Conservation (phyloP, 2,329 filamentous ascomycete genomes). For the Salinomyces thailandicus region DNA sequence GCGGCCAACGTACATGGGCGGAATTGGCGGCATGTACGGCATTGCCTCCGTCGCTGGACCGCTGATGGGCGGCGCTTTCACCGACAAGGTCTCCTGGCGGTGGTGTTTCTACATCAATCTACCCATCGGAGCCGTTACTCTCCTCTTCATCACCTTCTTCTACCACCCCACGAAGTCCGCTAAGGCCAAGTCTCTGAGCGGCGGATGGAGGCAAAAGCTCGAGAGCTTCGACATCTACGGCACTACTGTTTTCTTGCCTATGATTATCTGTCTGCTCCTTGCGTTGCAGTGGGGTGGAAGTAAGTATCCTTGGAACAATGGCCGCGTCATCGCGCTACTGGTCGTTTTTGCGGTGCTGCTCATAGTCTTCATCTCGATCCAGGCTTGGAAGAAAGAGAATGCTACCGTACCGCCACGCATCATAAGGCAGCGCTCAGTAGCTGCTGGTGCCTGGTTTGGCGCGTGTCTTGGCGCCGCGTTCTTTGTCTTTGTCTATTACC, state of each 20-base stretch:
- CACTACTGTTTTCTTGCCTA: slow-evolving; percentile 37
- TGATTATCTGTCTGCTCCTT: slow-evolving; percentile 39
- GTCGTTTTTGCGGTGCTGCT: slow-evolving; percentile 36
- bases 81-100: slow-evolving; percentile 23
- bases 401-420: slow-evolving; percentile 39
- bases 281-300: slow-evolving; percentile 43
- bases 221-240: slow-evolving; percentile 39
- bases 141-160: slow-evolving; percentile 27
- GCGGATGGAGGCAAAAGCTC: slow-evolving; percentile 29
- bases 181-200: slow-evolving; percentile 20
- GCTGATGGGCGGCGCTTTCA: slow-evolving; percentile 32
- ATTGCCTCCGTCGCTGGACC: slow-evolving; percentile 40
- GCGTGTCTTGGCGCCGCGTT: slow-evolving; percentile 34
- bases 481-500: slow-evolving; percentile 36
- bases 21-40: slow-evolving; percentile 41
- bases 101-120: slow-evolving; percentile 45
- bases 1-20: slow-evolving; percentile 40
- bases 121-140: slow-evolving; percentile 38
- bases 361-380: slow-evolving; percentile 32
- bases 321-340: slow-evolving; percentile 37
- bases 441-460: slow-evolving; percentile 30
- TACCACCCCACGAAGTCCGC: slow-evolving; percentile 27
- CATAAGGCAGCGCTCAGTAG: slow-evolving; percentile 35
- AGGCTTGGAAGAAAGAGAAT: slow-evolving; percentile 32
- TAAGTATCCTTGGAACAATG: slow-evolving; percentile 36